Evolutionary conservation across 73 alveolate species (phyloP).

Genomic region (Tetrahymena borealis): DNA sequence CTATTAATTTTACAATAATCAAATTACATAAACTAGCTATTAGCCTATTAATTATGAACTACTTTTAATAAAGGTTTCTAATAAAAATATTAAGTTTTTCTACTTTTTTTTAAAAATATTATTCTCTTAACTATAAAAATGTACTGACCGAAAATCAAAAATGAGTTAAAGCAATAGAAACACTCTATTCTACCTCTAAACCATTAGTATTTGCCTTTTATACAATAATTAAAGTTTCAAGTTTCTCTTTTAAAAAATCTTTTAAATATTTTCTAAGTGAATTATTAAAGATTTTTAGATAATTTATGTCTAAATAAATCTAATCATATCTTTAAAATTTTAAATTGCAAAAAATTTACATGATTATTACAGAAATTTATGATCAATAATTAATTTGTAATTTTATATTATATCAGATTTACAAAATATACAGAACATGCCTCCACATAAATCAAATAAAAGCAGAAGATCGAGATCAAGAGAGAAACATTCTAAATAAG

Average conservation of each 20-base stretch:
- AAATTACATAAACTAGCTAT: no score
- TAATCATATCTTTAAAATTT: no score
- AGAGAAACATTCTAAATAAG: neutral
- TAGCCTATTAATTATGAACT: no score
- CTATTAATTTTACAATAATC: no score
- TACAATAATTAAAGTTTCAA: neutral
- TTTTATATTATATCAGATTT: no score
- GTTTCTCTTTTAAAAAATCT: neutral
- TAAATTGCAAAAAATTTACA: no score
- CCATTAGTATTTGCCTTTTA: neutral
- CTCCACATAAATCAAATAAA: neutral
- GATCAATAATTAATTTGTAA: no score
- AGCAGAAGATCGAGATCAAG: neutral
- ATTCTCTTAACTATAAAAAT: neutral
- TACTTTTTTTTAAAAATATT: neutral
- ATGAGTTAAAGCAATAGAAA: neutral
- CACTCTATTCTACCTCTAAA: neutral
- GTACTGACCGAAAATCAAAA: neutral
- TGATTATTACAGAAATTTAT: no score
- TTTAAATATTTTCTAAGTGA: neutral
- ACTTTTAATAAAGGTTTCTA: no score
- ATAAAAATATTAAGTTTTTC: neutral
- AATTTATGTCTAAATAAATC: no score
- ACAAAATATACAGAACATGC: neutral
- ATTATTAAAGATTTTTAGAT: no score